Conservation (phyloP, 1,284 basidiomycete genomes). For the Ceratobasidium sp. region DNA sequence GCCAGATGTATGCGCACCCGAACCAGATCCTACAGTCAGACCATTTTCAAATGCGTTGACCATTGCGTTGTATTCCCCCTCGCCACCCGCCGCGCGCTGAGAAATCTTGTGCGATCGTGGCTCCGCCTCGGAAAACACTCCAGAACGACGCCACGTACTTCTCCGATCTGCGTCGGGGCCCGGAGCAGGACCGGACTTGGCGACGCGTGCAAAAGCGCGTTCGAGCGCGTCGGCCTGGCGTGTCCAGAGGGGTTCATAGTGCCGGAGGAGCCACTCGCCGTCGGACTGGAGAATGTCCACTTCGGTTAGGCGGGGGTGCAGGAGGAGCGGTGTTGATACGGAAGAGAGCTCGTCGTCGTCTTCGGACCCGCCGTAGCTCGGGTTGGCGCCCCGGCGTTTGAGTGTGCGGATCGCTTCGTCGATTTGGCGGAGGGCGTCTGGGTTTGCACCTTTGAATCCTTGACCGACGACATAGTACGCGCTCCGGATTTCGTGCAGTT, state of each 20-base stretch:
- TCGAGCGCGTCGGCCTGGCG: conserved; percentile 37
- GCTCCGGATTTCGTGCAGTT: conserved; percentile 37
- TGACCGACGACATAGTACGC: conserved; percentile 35
- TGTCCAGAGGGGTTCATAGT: conserved; percentile 29
- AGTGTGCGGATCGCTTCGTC: conserved; percentile 34
- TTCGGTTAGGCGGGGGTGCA: conserved; percentile 29
- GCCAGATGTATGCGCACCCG: not conserved
- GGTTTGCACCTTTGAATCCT: conserved; percentile 27
- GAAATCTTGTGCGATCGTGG: conserved; percentile 18
- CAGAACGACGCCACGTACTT: conserved; percentile 22
- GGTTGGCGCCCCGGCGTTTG: conserved; percentile 26
- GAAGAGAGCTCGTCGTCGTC: conserved; percentile 24
- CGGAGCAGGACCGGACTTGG: not conserved
- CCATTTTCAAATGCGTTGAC: conserved; percentile 25
- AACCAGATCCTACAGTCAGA: conserved; percentile 6
- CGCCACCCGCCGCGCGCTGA: not conserved
- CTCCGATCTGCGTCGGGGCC: not conserved
- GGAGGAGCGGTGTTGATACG: not conserved
- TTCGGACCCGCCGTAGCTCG: conserved; percentile 9
- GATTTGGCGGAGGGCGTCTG: conserved; percentile 13
- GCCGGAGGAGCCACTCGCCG: conserved; percentile 16
- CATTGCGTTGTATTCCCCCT: conserved; percentile 19
- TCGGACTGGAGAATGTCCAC: conserved; percentile 30
- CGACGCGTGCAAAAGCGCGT: conserved; percentile 24
- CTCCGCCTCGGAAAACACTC: conserved; percentile 11